phyloP scores from a whole-genome alignment of 768 basidiomycete species.

The Chiua virens region DNA sequence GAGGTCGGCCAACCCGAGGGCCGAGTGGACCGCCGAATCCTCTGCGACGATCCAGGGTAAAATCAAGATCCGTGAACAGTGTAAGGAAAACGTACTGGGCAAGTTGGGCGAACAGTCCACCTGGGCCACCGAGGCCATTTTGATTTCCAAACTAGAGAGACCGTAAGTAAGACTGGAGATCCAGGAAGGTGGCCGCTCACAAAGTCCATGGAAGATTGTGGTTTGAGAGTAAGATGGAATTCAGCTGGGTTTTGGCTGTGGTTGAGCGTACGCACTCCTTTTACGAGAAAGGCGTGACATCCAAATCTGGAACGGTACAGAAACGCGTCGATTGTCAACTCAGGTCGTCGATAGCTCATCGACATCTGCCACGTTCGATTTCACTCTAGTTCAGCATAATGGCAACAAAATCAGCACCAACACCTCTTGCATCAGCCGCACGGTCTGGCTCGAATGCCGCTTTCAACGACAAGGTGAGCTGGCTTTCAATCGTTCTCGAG shows the following conservation, averaged over 20 bases:
- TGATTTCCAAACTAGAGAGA: constrained; percentile 36
- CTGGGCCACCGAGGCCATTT: constrained; percentile 46
- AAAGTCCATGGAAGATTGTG: constrained; percentile 37
- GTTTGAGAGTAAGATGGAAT: constrained; percentile 20
- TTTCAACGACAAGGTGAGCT: constrained; percentile 81
- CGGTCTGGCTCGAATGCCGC: constrained; percentile 65
- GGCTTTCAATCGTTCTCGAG: background rate
- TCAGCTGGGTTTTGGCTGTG: background rate
- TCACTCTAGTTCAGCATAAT: constrained; percentile 19
- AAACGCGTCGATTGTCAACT: constrained; percentile 20
- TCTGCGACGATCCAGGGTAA: constrained; percentile 35
- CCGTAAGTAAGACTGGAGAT: constrained; percentile 1
- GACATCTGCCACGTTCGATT: constrained; percentile 9
- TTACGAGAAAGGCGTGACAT: constrained; percentile 27
- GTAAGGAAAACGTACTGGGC: constrained; percentile 47
- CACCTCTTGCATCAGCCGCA: constrained; percentile 10
- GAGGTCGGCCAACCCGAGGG: constrained; percentile 45
- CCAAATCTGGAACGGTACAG: constrained; percentile 23
- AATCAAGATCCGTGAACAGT: constrained; percentile 3
- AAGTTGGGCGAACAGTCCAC: constrained; percentile 63
- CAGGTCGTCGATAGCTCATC: constrained; percentile 11
- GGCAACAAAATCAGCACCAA: constrained; percentile 24
- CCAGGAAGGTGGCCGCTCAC: constrained; percentile 22
- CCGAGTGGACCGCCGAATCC: constrained; percentile 54
- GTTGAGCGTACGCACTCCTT: constrained; percentile 27